Base-by-base conservation (phyloP, 805 yeast genomes). In the Spathaspora arborariae region DNA sequence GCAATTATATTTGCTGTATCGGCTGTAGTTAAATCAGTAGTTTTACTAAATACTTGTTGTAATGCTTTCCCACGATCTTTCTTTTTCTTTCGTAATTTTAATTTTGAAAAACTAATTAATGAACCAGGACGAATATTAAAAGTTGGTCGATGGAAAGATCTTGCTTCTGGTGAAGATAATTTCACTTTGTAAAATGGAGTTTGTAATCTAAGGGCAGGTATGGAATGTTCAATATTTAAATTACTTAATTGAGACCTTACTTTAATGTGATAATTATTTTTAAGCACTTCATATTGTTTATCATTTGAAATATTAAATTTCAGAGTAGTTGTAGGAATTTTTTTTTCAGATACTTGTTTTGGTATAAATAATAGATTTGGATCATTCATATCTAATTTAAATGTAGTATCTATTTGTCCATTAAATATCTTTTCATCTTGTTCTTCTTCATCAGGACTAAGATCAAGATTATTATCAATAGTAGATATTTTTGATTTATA, bases 241-340 rank as follows among this genome's bases (percentile, higher is more conserved):
- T 92, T 88, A 39, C 97, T 96, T 57, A 94, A 82, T 5, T 96
- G 95, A 2, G 96, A 82, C 63, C 99, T 82, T 33, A 92, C 88
- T 70, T 88, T 92, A 35, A 95, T 82, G 62, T 90, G 96, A 62
- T 91, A 90, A 57, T 89, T 91, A 47, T 82, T 86, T 58, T 85
- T 86, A 54, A 94, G 72, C 45, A 85, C 67, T 48, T 88, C 96
- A 63, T 94, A 94, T 38, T 85, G 86, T 39, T 79, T 77, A 64
- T 94, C 99, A 65, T 94, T 94, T 6, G 97, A 90, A 35, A 92
- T 76, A 62, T 88, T 86, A 66, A 86, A 89, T 53, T 85, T 84
- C 48, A 74, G 62, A 5, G 79, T 65, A 3, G 56, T 40, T 1
- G 81, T 76, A 46, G 53, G 61, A 2, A 62, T 45, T 21, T 50